phyloP scores from a whole-genome alignment of 805 yeast genomes.

The Priceomyces carsonii region DNA sequence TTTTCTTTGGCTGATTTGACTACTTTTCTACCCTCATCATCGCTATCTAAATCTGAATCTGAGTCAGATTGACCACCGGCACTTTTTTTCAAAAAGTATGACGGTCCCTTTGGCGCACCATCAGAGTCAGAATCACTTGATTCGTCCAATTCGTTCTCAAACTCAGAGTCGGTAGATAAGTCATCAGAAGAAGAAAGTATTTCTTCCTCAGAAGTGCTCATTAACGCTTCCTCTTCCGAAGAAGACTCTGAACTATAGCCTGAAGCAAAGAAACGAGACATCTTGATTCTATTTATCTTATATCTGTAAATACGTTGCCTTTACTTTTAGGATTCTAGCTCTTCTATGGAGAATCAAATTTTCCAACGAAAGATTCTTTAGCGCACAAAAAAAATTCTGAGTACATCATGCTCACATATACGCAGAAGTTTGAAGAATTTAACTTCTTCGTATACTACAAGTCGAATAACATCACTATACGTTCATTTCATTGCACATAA shows the following conservation, averaged over 20 bases:
- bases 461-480: too few relatives aligned
- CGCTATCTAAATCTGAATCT: constrained; percentile 48
- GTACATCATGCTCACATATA: too few relatives aligned
- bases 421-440: too few relatives aligned
- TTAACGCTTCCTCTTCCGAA: constrained; percentile 51
- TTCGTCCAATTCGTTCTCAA: constrained; percentile 45
- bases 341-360: constrained; percentile 18
- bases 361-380: constrained; percentile 25
- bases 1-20: constrained; percentile 95
- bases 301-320: constrained; percentile 5
- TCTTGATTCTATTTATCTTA: constrained; percentile 25
- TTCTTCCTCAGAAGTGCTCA: constrained; percentile 62
- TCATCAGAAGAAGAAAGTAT: constrained; percentile 45
- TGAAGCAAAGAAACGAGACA: constrained; percentile 89
- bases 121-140: constrained; percentile 38
- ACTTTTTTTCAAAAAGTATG: constrained; percentile 54
- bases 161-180: constrained; percentile 48
- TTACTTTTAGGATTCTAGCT: constrained; percentile 2
- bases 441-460: too few relatives aligned
- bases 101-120: constrained; percentile 47
- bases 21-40: constrained; percentile 75
- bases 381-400: constrained; percentile 16
- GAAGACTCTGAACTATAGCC: constrained; percentile 60
- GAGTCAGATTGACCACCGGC: constrained; percentile 42
- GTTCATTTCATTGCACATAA: too few relatives aligned